Percentiles rank a stretch among this genome's conserved stretches.
These are phyloP conservation scores for Alternaria sp. DNA, from an alignment of 2,329 filamentous ascomycete species.

Conservation along the genomic window DNA sequence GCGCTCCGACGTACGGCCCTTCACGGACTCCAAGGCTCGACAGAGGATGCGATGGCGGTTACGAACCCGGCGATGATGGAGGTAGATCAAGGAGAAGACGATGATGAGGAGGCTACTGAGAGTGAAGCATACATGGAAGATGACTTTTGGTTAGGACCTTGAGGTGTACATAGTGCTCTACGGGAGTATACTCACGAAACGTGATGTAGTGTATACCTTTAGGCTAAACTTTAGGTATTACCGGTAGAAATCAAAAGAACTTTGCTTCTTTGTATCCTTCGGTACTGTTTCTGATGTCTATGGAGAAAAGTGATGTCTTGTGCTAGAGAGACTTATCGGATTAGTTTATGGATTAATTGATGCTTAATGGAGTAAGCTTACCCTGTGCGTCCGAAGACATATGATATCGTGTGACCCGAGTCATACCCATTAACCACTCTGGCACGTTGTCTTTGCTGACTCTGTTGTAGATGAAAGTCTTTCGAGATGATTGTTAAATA, in stretches of 20 bases:
- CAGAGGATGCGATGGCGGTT: not conserved
- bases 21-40: not conserved
- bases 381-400: constrained; percentile 33
- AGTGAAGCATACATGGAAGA: not conserved
- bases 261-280: no score
- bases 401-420: constrained; percentile 39
- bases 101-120: not conserved
- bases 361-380: not conserved
- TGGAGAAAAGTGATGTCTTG: no score
- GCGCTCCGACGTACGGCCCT: not conserved
- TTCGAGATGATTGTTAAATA: no score
- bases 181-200: no score
- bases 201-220: no score
- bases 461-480: no score
- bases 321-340: no score
- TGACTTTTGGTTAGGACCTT: not conserved
- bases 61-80: not conserved
- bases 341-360: not conserved
- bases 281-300: no score
- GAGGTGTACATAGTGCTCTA: no score
- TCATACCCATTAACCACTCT: constrained; percentile 40
- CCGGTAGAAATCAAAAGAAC: no score
- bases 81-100: not conserved
- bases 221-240: no score
- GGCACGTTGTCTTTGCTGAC: constrained; percentile 1